Percentiles rank a stretch among this genome's conserved stretches.
These are phyloP conservation scores for Plantago elongata DNA, from an alignment of 257 asterid species.

Conservation along the genomic window DNA sequence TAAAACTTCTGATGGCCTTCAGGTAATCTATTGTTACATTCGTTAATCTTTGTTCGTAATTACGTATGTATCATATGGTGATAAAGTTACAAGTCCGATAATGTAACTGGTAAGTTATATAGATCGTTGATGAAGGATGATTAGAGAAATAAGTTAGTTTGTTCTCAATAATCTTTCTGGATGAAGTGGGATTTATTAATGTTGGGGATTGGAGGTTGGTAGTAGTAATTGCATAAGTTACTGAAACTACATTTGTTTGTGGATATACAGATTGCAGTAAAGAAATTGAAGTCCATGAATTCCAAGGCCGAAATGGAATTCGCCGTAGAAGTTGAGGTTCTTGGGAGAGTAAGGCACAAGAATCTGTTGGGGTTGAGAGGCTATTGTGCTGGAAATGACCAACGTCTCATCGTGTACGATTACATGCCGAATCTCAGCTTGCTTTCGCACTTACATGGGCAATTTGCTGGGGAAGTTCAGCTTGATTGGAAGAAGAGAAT, in stretches of 20 bases:
- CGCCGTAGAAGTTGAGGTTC: slow-evolving; percentile 82
- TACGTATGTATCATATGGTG: too few relatives aligned
- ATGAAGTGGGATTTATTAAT: too few relatives aligned
- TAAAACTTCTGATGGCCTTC: slow-evolving; percentile 75
- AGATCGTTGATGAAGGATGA: too few relatives aligned
- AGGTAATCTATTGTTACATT: slow-evolving; percentile 32
- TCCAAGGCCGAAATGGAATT: slow-evolving; percentile 91
- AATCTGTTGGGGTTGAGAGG: slow-evolving; percentile 76
- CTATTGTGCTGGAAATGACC: slow-evolving; percentile 67
- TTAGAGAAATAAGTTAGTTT: too few relatives aligned
- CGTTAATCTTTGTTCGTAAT: too few relatives aligned
- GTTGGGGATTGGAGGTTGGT: too few relatives aligned
- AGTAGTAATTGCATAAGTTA: too few relatives aligned
- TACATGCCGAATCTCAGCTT: slow-evolving; percentile 88
- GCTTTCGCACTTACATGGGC: slow-evolving; percentile 77
- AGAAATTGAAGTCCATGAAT: slow-evolving; percentile 74
- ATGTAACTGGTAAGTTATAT: too few relatives aligned
- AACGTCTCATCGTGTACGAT: slow-evolving; percentile 73
- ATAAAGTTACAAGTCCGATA: neutral
- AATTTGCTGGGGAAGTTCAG: slow-evolving; percentile 51
- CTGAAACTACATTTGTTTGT: neutral
- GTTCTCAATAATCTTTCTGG: too few relatives aligned
- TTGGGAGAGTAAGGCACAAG: slow-evolving; percentile 81
- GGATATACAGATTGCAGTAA: slow-evolving; percentile 64
- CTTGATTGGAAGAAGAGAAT: slow-evolving; percentile 74